Base-by-base conservation (phyloP, 1,139 yeast species). In the Nadsonia commutata region DNA sequence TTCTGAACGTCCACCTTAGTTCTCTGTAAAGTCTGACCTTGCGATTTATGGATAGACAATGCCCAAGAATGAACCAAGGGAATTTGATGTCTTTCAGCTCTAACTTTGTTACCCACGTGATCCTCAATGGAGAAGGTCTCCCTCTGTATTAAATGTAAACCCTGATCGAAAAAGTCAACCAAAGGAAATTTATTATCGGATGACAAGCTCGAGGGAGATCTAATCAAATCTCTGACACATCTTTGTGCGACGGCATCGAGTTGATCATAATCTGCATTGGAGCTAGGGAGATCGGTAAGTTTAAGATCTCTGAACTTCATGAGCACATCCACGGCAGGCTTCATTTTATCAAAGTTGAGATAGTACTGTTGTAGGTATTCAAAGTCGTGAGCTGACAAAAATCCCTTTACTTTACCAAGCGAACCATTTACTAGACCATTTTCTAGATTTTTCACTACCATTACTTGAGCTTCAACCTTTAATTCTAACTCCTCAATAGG, bases 401-500 rank as follows among this genome's bases (percentile, higher is more conserved):
- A 88, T 45, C 76, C 94, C 23, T 86, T 60, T 2, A 90, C 88
- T 49, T 72, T 80, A 0, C 99, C 99, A 40, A 90, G 64, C 0
- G 95, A 79, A 0, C 99, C 99, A 61, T 90, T 90, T 3, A 93
- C 98, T 40, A 90, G 68, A 0, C 81, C 74, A 20, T 78, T 85
- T 58, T 88, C 96, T 45, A 83, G 71, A 58, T 90, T 93, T 59
- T 90, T 90, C 48, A 90, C 74, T 70, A 93, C 79, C 98, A 90
- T 93, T 0, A 90, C 98, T 62, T 90, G 98, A 0, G 96, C 90
- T 36, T 88, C 88, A 41, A 71, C 70, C 55, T 86, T 88, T 51
- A 90, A 65, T 9, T 66, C 67, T 19, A 90, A 60, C 27, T 63
- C 62, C 38, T 68, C 65, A 85, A 88, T 2, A 37, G 56, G 60